phyloP scores from a whole-genome alignment of 305 asterid genomes.

The Plantago coronopus region DNA sequence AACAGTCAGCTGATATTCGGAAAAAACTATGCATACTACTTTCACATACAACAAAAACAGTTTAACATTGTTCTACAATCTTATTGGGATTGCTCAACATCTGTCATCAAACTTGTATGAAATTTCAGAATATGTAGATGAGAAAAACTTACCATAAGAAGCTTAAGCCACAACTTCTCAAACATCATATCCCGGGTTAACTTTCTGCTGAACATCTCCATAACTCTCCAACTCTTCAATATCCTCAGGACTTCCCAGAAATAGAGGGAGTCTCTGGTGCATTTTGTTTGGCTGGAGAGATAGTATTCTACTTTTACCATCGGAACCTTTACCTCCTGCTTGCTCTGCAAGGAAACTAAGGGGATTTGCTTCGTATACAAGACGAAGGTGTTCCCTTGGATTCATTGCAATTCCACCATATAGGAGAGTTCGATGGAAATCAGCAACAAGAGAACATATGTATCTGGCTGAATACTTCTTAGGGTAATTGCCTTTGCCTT shows the following conservation, averaged over 20 bases:
- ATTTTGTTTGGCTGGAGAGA: conserved; percentile 75
- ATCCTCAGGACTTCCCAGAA: conserved; percentile 81
- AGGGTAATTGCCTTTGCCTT: conserved; percentile 73
- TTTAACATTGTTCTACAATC: too few species aligned
- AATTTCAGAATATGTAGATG: neutral
- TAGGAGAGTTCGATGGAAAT: conserved; percentile 79
- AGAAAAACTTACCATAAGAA: neutral
- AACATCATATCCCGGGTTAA: conserved; percentile 77
- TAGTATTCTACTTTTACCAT: conserved; percentile 70
- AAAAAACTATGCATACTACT: too few species aligned
- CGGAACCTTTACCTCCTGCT: conserved; percentile 81
- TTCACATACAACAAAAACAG: too few species aligned
- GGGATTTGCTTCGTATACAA: conserved; percentile 90
- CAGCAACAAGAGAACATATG: conserved; percentile 91
- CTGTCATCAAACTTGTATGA: neutral
- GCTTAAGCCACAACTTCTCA: conserved; percentile 27
- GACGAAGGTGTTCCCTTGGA: conserved; percentile 91
- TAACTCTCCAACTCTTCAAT: conserved; percentile 74
- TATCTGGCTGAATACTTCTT: conserved; percentile 89
- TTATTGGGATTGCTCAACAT: too few species aligned
- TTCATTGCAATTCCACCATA: conserved; percentile 91
- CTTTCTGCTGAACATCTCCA: conserved; percentile 71
- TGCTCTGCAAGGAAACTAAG: conserved; percentile 81
- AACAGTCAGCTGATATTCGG: too few species aligned
- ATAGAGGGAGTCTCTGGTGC: conserved; percentile 80